Conservation (phyloP, 257 asterid genomes). For the Perilla frutescens region DNA sequence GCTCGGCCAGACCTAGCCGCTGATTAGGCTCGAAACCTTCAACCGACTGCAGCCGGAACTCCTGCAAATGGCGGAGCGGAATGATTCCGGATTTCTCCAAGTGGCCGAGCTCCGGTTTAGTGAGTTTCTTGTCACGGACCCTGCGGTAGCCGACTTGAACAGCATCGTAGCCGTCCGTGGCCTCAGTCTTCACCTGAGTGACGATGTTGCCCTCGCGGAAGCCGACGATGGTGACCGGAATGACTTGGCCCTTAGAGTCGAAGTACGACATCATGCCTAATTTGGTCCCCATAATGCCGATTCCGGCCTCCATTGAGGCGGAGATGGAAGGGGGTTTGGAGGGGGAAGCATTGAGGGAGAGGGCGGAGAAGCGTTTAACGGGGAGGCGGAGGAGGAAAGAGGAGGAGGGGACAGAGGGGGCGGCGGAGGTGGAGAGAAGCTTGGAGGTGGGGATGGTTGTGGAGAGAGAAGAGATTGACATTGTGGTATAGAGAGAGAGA, state of each 20-base stretch:
- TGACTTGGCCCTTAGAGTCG: constrained; percentile 67
- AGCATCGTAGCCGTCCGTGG: constrained; percentile 83
- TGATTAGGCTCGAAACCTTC: constrained; percentile 88
- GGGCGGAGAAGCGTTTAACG: constrained; percentile 44
- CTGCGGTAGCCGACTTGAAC: constrained; percentile 94
- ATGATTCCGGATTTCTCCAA: constrained; percentile 86
- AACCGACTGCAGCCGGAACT: constrained; percentile 66
- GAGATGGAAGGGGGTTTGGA: constrained; percentile 42
- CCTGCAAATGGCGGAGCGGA: constrained; percentile 90
- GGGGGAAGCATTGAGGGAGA: constrained; percentile 46
- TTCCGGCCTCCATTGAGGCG: constrained; percentile 88
- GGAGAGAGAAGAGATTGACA: constrained; percentile 60
- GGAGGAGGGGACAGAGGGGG: constrained; percentile 38
- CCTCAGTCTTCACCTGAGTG: constrained; percentile 82
- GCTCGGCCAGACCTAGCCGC: constrained; percentile 57
- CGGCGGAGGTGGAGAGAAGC: constrained; percentile 34
- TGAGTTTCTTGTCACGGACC: constrained; percentile 77
- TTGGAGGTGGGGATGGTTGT: constrained; percentile 43
- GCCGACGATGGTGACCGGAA: constrained; percentile 95
- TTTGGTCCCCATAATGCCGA: constrained; percentile 90
- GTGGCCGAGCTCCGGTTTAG: constrained; percentile 95
- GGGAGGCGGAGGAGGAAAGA: constrained; percentile 57
- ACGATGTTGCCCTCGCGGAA: constrained; percentile 94
- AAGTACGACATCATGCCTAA: constrained; percentile 94
- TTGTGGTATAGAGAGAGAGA: constrained; percentile 23